phyloP scores from a whole-genome alignment of 2,329 filamentous ascomycete species.

The Neopestalotiopsis clavispora region DNA sequence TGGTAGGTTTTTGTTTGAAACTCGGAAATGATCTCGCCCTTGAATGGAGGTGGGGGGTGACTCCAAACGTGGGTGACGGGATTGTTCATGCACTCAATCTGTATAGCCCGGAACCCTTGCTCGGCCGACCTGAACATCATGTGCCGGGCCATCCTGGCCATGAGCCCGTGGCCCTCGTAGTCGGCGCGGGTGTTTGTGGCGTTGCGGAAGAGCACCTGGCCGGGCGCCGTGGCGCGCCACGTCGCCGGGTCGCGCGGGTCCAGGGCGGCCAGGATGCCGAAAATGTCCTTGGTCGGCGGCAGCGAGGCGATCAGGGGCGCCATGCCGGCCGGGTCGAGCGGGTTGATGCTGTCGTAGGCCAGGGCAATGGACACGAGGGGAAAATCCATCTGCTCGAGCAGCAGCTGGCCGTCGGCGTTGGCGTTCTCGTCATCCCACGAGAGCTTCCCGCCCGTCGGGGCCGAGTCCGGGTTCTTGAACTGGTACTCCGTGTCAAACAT shows the following conservation, averaged over 20 bases:
- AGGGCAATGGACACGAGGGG: background rate
- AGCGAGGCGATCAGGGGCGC: background rate
- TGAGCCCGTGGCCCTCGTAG: background rate
- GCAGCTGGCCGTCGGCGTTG: background rate
- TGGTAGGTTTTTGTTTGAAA: background rate
- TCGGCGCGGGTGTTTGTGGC: background rate
- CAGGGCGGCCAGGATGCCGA: background rate
- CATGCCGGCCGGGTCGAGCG: background rate
- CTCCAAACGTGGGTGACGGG: slow-evolving; percentile 6
- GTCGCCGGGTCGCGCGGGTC: background rate
- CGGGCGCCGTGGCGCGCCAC: background rate
- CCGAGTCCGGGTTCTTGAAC: background rate
- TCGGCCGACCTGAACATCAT: background rate
- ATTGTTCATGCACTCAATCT: slow-evolving; percentile 1
- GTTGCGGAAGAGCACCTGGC: slow-evolving; percentile 1
- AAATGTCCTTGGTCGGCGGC: background rate
- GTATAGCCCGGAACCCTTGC: background rate
- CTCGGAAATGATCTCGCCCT: background rate
- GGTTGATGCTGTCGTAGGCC: background rate
- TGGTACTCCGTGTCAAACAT: slow-evolving; percentile 2
- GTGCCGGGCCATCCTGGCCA: background rate
- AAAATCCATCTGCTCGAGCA: slow-evolving; percentile 7
- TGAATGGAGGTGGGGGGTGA: slow-evolving; percentile 5
- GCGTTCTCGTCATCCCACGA: background rate
- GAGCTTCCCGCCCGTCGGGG: background rate